Base-by-base conservation (phyloP, 106 monocot species). In the Phalaenopsis equestris region DNA sequence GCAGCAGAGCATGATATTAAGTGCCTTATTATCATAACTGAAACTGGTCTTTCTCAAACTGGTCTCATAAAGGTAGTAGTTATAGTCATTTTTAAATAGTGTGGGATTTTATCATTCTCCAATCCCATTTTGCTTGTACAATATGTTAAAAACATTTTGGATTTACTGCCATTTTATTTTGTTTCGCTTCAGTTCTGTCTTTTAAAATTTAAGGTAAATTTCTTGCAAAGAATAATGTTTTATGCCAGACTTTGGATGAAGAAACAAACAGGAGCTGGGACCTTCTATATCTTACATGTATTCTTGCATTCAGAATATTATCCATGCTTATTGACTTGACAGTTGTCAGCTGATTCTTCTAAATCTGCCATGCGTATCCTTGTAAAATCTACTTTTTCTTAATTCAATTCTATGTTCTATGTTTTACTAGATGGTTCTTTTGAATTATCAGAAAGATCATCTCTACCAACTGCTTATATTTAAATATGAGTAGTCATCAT, bases 1-100 rank as follows among this genome's bases (percentile, higher is more conserved):
- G 99, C 99, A 67, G 84, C 81, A 80, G 99, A 95, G 39, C 89
- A 91, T 90, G 94, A 91, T 83, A 89, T 99, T 41, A 99, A 91
- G 82, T 93, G 91, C 78, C 91, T 99, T 46, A 49, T 95, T 15
- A 88, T 99, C 67, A 90, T 99, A 82, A 98, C 94, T 79, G 96
- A 96, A 84, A 84, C 91, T 76, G 92, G 89, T 86, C 47, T 91
- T 55, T 85, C 89, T 79, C 93, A 94, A 76, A 88, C 88, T 55
- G 91, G 88, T 80, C 75, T 85, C 30, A 82, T 97, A 30, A 90
- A 90, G 96, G 96, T 97, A 89, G 84, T 75, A 42, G 0, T 21
- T 61, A 19, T 8, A 21, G 61, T 61, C 7, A 61, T 8, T 61
- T 9, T 23, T 65, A 23, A 7, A 10, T 23, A 65, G 0, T 65